A percentile compares a stretch with the other conserved stretches of the same genome.
Evolutionary conservation across 2,329 filamentous ascomycete genomes (phyloP).

Genomic region (Tetracladium maxilliforme): DNA sequence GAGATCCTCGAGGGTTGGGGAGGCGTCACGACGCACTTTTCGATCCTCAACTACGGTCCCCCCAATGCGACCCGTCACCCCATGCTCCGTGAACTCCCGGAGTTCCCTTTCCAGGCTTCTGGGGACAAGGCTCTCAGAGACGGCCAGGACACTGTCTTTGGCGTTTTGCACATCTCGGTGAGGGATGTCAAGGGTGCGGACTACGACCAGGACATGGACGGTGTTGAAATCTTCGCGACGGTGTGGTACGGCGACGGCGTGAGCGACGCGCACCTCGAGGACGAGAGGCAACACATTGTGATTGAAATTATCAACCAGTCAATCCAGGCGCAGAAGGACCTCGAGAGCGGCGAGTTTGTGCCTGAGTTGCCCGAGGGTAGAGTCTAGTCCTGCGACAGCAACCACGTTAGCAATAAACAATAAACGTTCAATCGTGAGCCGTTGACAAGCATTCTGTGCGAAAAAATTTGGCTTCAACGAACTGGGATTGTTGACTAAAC

Average conservation of each 20-base stretch:
- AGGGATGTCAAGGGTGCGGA: slow-evolving; percentile 6
- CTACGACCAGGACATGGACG: slow-evolving; percentile 2
- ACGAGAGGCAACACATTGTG: slow-evolving; percentile 10
- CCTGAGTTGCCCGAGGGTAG: no score
- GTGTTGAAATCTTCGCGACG: slow-evolving; percentile 8
- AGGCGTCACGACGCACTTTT: no score
- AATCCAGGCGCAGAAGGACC: slow-evolving; percentile 6
- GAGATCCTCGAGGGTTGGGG: no score
- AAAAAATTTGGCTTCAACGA: no score
- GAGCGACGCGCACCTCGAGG: slow-evolving; percentile 9
- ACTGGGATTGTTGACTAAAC: no score
- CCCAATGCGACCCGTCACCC: slow-evolving; percentile 13
- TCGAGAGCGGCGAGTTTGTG: no score
- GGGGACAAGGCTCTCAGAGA: slow-evolving; percentile 9
- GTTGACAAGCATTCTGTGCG: no score
- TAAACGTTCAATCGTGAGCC: no score
- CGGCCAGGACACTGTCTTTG: slow-evolving; percentile 8
- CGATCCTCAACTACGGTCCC: slow-evolving; percentile 15
- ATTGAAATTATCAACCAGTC: slow-evolving; percentile 10
- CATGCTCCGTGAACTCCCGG: slow-evolving; percentile 12
- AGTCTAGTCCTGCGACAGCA: no score
- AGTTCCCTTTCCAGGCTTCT: slow-evolving; percentile 12
- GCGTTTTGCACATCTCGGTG: slow-evolving; percentile 9
- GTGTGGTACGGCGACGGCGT: slow-evolving; percentile 10
- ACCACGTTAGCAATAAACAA: no score